These are phyloP conservation scores for Sicyos edulis DNA, from an alignment of 306 rosid species.

Conservation along the genomic window DNA sequence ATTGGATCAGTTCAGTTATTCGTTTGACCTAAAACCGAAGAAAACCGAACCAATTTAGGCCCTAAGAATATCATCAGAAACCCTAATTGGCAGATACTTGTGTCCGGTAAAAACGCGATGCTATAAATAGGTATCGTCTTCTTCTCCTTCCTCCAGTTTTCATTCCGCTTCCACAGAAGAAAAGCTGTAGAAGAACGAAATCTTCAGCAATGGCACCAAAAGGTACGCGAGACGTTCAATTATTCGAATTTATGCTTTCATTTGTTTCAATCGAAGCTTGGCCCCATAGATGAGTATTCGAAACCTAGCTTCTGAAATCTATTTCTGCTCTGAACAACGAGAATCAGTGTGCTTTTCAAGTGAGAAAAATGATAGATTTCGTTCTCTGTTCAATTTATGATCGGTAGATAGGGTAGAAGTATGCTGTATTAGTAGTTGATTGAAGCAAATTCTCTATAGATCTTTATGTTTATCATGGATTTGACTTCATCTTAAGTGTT, in stretches of 20 bases:
- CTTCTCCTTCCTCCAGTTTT: neutral
- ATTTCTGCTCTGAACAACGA: neutral
- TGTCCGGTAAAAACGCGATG: neutral
- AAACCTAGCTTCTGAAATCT: neutral
- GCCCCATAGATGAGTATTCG: neutral
- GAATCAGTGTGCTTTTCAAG: neutral
- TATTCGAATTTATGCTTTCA: neutral
- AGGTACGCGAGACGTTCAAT: neutral
- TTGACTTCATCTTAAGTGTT: neutral
- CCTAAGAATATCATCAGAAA: too few relatives aligned
- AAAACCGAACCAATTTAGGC: too few relatives aligned
- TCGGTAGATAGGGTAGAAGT: neutral
- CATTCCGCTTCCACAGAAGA: neutral
- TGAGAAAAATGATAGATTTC: neutral
- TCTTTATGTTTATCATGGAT: neutral
- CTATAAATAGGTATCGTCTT: conserved; percentile 3
- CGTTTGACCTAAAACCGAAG: too few relatives aligned
- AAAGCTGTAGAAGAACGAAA: too few relatives aligned
- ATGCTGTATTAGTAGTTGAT: neutral
- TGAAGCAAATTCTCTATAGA: neutral
- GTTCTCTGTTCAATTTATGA: neutral
- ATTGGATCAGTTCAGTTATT: too few relatives aligned
- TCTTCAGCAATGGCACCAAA: neutral
- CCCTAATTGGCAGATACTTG: conserved; percentile 17
- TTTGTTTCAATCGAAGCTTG: neutral